Conservation (phyloP, 768 basidiomycete species). For the Suillus cothurnatus region DNA sequence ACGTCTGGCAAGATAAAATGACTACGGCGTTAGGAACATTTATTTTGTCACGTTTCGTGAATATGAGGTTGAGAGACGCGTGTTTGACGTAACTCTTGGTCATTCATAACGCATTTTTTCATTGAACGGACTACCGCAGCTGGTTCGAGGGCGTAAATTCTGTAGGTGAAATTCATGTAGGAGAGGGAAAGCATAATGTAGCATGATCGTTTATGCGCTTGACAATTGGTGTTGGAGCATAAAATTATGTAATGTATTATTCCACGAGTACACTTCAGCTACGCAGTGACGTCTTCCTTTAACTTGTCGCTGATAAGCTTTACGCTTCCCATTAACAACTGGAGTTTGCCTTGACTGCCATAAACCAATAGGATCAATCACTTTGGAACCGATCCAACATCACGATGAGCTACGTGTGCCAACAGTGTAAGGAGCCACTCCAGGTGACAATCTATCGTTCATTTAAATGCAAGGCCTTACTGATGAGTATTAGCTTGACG, state of each 20-base stretch:
- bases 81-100: constrained; percentile 18
- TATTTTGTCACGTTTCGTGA: neutral
- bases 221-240: neutral
- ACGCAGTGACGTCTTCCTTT: neutral
- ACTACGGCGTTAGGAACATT: neutral
- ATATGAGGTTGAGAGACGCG: constrained; percentile 11
- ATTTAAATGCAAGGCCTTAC: constrained; percentile 13
- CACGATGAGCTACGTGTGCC: constrained; percentile 62
- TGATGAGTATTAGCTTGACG: constrained; percentile 62
- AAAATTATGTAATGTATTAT: neutral
- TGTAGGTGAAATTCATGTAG: too few species aligned
- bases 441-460: constrained; percentile 50
- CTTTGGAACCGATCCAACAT: neutral
- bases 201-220: neutral
- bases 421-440: constrained; percentile 90
- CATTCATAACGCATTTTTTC: constrained; percentile 19
- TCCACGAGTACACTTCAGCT: neutral
- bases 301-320: neutral
- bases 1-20: neutral
- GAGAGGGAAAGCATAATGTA: neutral
- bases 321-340: neutral
- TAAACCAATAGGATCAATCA: neutral
- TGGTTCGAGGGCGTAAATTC: neutral
- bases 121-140: constrained; percentile 39
- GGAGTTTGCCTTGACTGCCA: neutral